phyloP scores from a whole-genome alignment of 768 basidiomycete species.

The Xerocomellus amylosporus region DNA sequence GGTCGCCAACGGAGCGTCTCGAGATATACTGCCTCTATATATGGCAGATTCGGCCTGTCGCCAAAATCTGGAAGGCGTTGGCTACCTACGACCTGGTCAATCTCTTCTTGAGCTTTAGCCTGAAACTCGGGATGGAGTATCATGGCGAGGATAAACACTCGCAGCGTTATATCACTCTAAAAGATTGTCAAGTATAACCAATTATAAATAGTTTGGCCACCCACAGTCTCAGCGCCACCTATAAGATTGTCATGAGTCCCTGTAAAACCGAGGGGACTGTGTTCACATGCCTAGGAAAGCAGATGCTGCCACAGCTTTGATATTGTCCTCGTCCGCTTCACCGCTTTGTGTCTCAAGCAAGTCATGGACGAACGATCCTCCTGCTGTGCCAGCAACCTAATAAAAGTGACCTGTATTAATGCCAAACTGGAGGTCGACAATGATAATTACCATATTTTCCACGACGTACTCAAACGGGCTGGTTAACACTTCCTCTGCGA shows the following conservation, averaged over 20 bases:
- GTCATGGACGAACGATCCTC: slow-evolving; percentile 21
- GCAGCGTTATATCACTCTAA: slow-evolving; percentile 17
- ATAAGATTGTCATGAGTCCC: background rate
- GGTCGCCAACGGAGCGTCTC: slow-evolving; percentile 35
- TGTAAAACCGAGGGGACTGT: background rate
- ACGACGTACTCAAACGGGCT: slow-evolving; percentile 22
- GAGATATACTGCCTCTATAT: slow-evolving; percentile 29
- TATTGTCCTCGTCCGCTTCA: slow-evolving; percentile 3
- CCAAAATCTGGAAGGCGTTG: slow-evolving; percentile 28
- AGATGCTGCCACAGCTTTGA: slow-evolving; percentile 25
- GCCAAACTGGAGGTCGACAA: background rate
- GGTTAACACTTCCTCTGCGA: slow-evolving; percentile 23
- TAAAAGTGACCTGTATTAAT: background rate
- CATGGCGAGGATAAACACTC: slow-evolving; percentile 35
- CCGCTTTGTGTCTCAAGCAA: slow-evolving; percentile 7
- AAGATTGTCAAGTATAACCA: background rate
- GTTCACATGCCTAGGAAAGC: slow-evolving; percentile 21
- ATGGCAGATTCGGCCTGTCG: slow-evolving; percentile 31
- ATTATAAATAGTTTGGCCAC: background rate
- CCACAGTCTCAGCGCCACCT: slow-evolving; percentile 31
- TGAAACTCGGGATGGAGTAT: slow-evolving; percentile 32
- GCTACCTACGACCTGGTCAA: slow-evolving; percentile 32
- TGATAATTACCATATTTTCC: slow-evolving; percentile 20
- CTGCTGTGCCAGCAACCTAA: slow-evolving; percentile 22
- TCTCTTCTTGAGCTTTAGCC: slow-evolving; percentile 30